Evolutionary conservation across 768 basidiomycete species (phyloP).

Genomic region (Boletus insuetus): DNA sequence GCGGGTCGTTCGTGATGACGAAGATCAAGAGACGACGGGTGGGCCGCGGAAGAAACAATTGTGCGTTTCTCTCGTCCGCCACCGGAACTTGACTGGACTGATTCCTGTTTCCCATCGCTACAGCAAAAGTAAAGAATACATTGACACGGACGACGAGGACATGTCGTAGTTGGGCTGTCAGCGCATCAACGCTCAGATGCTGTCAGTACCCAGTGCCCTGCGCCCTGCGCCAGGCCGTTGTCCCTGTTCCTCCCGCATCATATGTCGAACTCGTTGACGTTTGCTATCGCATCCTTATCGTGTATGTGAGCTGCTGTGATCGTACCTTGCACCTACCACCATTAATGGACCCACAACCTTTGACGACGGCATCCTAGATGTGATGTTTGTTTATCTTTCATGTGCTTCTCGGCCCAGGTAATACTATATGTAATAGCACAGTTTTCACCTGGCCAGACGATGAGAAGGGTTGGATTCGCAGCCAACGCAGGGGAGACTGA

Average conservation of each 20-base stretch:
- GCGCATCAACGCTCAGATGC: too few relatives aligned
- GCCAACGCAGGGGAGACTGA: too few relatives aligned
- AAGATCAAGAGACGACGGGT: slow-evolving; percentile 63
- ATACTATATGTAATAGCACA: too few relatives aligned
- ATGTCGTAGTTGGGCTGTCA: slow-evolving; percentile 48
- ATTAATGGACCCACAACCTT: too few relatives aligned
- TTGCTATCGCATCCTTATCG: background rate
- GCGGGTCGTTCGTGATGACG: slow-evolving; percentile 75
- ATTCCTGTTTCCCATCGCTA: slow-evolving; percentile 3
- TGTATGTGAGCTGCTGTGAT: background rate
- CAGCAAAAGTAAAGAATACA: slow-evolving; percentile 87
- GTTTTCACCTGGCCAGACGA: too few relatives aligned
- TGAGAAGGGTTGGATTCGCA: too few relatives aligned
- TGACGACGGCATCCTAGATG: too few relatives aligned
- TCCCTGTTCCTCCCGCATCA: background rate
- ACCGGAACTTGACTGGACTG: background rate
- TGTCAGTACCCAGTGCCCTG: too few relatives aligned
- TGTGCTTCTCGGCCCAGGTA: too few relatives aligned
- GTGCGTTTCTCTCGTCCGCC: slow-evolving; percentile 39
- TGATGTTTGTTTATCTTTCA: too few relatives aligned
- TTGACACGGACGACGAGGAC: slow-evolving; percentile 82
- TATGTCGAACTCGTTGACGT: background rate
- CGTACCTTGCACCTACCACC: background rate
- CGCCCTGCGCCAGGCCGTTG: too few relatives aligned
- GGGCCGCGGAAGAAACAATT: slow-evolving; percentile 75